Evolutionary conservation across 1,284 basidiomycete species (phyloP), one percentile per base, ranked within the genome.

Genomic region (Moesziomyces sp.): DNA sequence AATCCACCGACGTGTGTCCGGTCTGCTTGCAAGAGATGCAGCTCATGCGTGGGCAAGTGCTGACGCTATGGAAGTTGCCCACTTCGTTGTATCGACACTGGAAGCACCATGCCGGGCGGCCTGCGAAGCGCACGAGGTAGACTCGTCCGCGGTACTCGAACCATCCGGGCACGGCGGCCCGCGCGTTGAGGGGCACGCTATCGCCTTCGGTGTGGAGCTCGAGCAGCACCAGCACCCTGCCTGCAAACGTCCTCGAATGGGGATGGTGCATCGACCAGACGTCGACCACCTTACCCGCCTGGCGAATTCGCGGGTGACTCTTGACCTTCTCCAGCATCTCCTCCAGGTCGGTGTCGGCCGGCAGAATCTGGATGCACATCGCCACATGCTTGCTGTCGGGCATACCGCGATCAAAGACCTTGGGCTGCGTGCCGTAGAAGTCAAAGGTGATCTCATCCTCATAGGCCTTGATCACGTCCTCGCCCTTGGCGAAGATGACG

Each of bases 101-200:
- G 52, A 66, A 51, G 40, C 69, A 72, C 69, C 63, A 72, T 10
- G 48, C 52, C 1, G 63, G 63, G 5, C 69, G 69, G 8, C 56
- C 52, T 18, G 63, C 30, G 23, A 54, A 72, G 9, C 52, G 58
- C 0, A 72, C 69, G 18, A 72, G 51, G 26, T 72, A 72, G 18
- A 63, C 62, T 14, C 44, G 38, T 13, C 34, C 26, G 23, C 56
- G n/a, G 30, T 55, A 56, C 44, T 52, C 43, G 28, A 72, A 56
- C 58, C 59, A 63, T 30, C 69, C 63, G 11, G 69, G 69, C 16
- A 72, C 46, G 9, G 58, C 30, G 14, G 48, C 24, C n/a, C 59
- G 62, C 4, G 47, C 47, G 16, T 44, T 23, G n/a, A 72, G 46
- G 11, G 55, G n/a, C 8, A 59, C 55, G 1, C 24, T 49, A 18